Base-by-base conservation (phyloP, 768 basidiomycete genomes). In the Suillus bovinus region DNA sequence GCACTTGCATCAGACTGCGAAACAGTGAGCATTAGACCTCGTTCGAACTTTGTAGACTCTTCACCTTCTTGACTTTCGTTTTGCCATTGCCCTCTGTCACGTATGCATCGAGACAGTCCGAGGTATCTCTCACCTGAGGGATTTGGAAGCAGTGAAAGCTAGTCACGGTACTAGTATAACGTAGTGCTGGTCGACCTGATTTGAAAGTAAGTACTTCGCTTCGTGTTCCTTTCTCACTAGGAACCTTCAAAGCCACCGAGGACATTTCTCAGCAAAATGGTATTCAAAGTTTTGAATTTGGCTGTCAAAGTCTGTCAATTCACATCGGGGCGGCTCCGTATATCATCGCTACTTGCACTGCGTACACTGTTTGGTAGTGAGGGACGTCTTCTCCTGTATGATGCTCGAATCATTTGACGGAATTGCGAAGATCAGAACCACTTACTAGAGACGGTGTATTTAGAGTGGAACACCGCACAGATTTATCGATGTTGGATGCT, bases 381-480 rank as follows among this genome's bases (percentile, higher is more conserved):
- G 69, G 63, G 14, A 62, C 65, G 59, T 67, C 54, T 14, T 64
- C 61, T 24, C 78, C 73, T 20, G 67, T 54, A 22, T 36, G 1
- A 41, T 34, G 27, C 11, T 36, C 44, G 11, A 29, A 38, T 63
- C 50, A 52, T 59, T 41, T 36, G n/a, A 22, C 22, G 13, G 5
- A 20, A 24, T 6, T 17, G n/a, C 29, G 5, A 22, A 33, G 42
- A 11, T 38, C 38, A 33, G 14, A 14, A n/a, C 47, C 36, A 73
- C 86, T 73, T 64, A 86, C 86, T 80, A 68, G 22, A 87, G 63
- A 66, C 77, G 81, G 67, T 80, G 83, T 36, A 78, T 73, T 61
- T 68, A 6, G 86, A 86, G 66, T 81, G 85, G 46, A 86, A 65
- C 11, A 82, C 78, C 84, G 61, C 84, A 86, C 63, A 86, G 82